Conservation (phyloP, 1,284 basidiomycete species). For the Pseudozyma pruni region DNA sequence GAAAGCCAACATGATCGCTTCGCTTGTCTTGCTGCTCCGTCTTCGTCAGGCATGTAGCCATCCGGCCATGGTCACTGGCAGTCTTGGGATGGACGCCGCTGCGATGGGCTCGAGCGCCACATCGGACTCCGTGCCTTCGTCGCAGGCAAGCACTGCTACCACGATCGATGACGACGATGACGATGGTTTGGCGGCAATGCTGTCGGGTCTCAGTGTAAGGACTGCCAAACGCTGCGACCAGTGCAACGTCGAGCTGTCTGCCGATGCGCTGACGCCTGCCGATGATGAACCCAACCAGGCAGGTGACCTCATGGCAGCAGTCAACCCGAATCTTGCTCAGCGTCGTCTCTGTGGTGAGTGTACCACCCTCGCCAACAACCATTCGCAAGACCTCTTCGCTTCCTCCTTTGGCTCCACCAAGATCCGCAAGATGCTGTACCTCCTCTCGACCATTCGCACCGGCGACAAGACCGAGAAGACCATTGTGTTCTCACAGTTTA, state of each 20-base stretch:
- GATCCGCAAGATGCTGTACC: slow-evolving; percentile 81
- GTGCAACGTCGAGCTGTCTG: slow-evolving; percentile 38
- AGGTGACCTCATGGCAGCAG: slow-evolving; percentile 29
- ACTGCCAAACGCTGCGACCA: slow-evolving; percentile 68
- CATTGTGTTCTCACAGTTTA: slow-evolving; percentile 83
- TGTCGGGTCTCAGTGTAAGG: slow-evolving; percentile 74
- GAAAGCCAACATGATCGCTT: slow-evolving; percentile 81
- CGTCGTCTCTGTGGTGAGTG: slow-evolving; percentile 57
- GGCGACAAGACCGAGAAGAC: slow-evolving; percentile 79
- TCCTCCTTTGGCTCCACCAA: slow-evolving; percentile 76
- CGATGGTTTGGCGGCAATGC: slow-evolving; percentile 80
- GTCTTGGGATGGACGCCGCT: slow-evolving; percentile 30
- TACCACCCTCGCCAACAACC: slow-evolving; percentile 27
- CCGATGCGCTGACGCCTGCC: not conserved
- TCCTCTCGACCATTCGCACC: slow-evolving; percentile 78
- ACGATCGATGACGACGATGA: slow-evolving; percentile 40
- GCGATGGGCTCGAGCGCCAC: slow-evolving; percentile 28
- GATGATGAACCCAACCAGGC: slow-evolving; percentile 1
- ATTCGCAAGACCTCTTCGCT: slow-evolving; percentile 28
- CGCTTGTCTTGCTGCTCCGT: slow-evolving; percentile 83
- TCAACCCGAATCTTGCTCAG: slow-evolving; percentile 11
- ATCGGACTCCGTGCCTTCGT: not conserved
- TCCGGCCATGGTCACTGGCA: slow-evolving; percentile 52
- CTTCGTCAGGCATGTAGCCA: slow-evolving; percentile 77
- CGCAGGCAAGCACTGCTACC: not conserved